These are phyloP conservation scores for Skeletonema menzelii DNA, from an alignment of 108 stramenopile species.

Conservation along the genomic window DNA sequence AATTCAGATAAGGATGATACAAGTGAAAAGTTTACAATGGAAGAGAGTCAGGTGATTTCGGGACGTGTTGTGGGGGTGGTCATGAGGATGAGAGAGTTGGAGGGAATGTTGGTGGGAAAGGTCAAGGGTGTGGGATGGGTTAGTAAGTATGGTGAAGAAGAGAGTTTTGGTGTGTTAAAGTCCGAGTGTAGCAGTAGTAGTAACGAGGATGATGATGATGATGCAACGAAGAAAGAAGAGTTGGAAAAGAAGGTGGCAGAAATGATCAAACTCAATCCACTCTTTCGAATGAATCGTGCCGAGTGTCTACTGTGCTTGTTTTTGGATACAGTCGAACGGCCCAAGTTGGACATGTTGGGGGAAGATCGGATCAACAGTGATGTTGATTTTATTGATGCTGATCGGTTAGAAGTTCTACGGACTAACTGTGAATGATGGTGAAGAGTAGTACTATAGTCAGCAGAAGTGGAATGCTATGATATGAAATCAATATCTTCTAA, in stretches of 20 bases:
- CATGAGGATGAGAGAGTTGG: conserved; percentile 77
- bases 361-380: conserved; percentile 54
- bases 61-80: conserved; percentile 83
- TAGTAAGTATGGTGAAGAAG: conserved; percentile 63
- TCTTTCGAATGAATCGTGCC: conserved; percentile 75
- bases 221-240: neutral
- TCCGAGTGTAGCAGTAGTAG: conserved; percentile 28
- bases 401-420: conserved; percentile 61
- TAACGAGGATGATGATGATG: neutral
- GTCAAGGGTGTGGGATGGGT: conserved; percentile 52
- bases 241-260: conserved; percentile 31
- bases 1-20: conserved; percentile 56
- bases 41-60: conserved; percentile 72
- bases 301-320: conserved; percentile 84
- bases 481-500: too few relatives aligned
- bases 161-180: conserved; percentile 63
- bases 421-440: neutral
- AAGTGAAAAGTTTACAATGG: conserved; percentile 27
- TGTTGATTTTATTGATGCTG: conserved; percentile 80
- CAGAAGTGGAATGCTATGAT: too few relatives aligned
- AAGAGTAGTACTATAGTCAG: neutral
- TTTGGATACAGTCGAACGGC: conserved; percentile 65
- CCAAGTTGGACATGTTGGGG: conserved; percentile 53
- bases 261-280: conserved; percentile 61
- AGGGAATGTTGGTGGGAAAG: conserved; percentile 31